A percentile compares a stretch with the other conserved stretches of the same genome.
These are phyloP conservation scores for Fusarium agapanthi DNA, from an alignment of 2,329 filamentous ascomycete genomes.

Conservation along the genomic window DNA sequence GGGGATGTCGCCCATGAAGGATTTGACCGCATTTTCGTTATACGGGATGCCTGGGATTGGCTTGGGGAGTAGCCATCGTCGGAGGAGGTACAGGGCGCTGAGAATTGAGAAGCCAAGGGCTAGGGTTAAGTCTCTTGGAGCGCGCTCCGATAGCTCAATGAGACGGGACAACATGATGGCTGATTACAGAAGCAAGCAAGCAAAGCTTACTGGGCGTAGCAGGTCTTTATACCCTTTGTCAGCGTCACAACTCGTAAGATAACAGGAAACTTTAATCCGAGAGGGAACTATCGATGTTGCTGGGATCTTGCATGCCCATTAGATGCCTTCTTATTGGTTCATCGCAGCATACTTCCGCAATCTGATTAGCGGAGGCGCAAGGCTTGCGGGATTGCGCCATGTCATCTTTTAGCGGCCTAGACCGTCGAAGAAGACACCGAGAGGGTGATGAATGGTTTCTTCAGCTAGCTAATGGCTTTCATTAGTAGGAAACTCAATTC, in stretches of 20 bases:
- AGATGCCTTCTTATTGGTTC: not conserved
- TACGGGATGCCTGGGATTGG: constrained; percentile 26
- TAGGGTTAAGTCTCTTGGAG: not conserved
- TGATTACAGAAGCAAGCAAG: not conserved
- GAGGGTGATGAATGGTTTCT: no score
- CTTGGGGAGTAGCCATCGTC: constrained; percentile 9
- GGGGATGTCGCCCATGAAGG: constrained; percentile 21
- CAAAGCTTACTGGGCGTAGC: fast-evolving
- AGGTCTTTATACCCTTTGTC: not conserved
- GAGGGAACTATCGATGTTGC: not conserved
- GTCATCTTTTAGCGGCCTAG: not conserved
- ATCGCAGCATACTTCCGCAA: not conserved
- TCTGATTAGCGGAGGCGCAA: not conserved
- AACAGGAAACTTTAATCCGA: not conserved
- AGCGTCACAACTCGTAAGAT: fast-evolving
- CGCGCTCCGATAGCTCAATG: not conserved
- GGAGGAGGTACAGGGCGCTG: not conserved
- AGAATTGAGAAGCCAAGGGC: not conserved
- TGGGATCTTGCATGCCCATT: not conserved
- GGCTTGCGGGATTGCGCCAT: not conserved
- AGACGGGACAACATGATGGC: not conserved
- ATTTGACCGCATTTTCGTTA: constrained; percentile 20
- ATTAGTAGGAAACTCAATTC: fast-evolving
- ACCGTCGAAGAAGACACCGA: no score
- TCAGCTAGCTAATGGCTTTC: no score